phyloP scores from a whole-genome alignment of 202 grass and related monocot species.

The Saccharum hybrid region DNA sequence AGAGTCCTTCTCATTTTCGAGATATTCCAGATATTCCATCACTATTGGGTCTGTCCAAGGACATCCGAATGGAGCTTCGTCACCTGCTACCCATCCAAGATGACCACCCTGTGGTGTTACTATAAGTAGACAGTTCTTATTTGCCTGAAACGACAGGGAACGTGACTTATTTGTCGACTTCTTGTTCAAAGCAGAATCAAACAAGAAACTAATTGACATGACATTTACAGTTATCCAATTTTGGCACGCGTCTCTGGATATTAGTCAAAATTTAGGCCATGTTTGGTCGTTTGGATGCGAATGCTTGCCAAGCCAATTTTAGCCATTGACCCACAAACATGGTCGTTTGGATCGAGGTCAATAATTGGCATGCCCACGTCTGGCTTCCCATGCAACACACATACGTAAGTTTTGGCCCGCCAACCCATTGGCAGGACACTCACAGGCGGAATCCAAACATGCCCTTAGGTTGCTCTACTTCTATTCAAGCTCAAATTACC shows the following conservation, averaged over 20 bases:
- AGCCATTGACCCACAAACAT: neutral
- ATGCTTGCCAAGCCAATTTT: neutral
- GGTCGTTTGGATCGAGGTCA: neutral
- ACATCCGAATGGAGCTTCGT: slow-evolving; percentile 80
- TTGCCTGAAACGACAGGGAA: slow-evolving; percentile 57
- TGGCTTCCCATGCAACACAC: neutral
- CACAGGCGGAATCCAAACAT: too few relatives aligned
- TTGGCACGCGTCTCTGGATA: neutral
- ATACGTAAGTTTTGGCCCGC: neutral
- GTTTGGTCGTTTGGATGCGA: neutral
- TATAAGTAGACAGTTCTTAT: slow-evolving; percentile 83
- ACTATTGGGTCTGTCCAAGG: slow-evolving; percentile 92
- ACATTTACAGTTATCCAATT: neutral
- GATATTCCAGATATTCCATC: slow-evolving; percentile 90
- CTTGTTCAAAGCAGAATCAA: slow-evolving; percentile 14
- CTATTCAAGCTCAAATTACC: neutral
- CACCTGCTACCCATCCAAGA: slow-evolving; percentile 86
- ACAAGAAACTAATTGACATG: neutral
- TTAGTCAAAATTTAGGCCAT: neutral
- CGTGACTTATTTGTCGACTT: neutral
- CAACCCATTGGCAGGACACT: neutral
- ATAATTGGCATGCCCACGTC: neutral
- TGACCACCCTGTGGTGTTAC: slow-evolving; percentile 93
- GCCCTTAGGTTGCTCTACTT: neutral
- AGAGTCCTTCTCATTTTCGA: slow-evolving; percentile 52